Conservation (phyloP, 352 stramenopile genomes). For the Phytophthora pisi region DNA sequence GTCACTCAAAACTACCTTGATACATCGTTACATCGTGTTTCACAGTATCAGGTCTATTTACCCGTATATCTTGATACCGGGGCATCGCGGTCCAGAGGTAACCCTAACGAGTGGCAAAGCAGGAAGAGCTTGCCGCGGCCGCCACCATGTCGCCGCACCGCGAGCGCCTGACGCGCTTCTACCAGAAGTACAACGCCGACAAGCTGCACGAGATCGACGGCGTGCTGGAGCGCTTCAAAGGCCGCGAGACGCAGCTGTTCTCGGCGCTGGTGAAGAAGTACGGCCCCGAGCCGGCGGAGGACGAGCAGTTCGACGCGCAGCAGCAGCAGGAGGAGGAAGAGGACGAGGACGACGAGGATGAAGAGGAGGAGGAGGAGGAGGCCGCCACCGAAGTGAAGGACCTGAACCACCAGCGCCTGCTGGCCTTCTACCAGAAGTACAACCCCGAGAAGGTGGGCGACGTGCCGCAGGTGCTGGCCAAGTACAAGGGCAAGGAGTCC, state of each 20-base stretch:
- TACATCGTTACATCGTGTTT: too few species aligned
- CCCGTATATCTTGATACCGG: background rate
- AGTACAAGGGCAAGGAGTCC: constrained; percentile 85
- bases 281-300: constrained; percentile 63
- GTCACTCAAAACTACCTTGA: too few species aligned
- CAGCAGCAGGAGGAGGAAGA: constrained; percentile 23
- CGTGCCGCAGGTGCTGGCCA: constrained; percentile 62
- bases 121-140: constrained; percentile 16
- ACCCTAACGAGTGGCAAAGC: constrained; percentile 33
- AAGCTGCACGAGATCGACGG: constrained; percentile 87
- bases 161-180: constrained; percentile 81
- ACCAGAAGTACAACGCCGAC: constrained; percentile 85
- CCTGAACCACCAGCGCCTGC: constrained; percentile 68
- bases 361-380: constrained; percentile 14
- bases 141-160: constrained; percentile 57
- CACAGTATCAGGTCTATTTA: background rate
- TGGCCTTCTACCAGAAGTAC: constrained; percentile 86
- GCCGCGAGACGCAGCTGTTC: constrained; percentile 77
- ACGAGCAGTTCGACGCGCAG: constrained; percentile 44
- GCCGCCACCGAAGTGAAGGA: constrained; percentile 44
- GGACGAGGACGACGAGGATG: constrained; percentile 6
- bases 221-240: constrained; percentile 81
- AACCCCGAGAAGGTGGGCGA: constrained; percentile 82
- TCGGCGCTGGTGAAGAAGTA: constrained; percentile 84
- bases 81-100: background rate